phyloP scores from a whole-genome alignment of 2,329 filamentous ascomycete species.

The Colletotrichum spaethianum region DNA sequence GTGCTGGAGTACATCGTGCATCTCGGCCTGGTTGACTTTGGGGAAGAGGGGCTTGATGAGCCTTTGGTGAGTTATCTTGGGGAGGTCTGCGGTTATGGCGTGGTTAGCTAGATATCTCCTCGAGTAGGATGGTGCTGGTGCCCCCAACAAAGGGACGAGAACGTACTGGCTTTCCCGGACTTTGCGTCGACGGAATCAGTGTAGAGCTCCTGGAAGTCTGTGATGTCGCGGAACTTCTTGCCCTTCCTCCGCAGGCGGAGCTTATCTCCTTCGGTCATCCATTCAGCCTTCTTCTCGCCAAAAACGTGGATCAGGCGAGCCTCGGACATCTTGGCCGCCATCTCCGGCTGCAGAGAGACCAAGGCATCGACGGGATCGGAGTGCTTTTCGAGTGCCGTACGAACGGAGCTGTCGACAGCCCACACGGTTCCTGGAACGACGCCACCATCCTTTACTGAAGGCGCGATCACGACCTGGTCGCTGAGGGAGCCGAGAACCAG shows the following conservation, averaged over 20 bases:
- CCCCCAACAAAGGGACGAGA: neutral
- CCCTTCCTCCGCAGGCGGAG: slow-evolving; percentile 76
- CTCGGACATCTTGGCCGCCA: slow-evolving; percentile 51
- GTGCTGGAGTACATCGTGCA: slow-evolving; percentile 74
- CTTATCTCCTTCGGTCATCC: slow-evolving; percentile 82
- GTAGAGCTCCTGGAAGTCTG: slow-evolving; percentile 69
- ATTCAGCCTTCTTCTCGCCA: slow-evolving; percentile 72
- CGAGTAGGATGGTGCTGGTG: accelerated
- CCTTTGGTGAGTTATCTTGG: slow-evolving; percentile 62
- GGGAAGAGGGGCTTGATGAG: slow-evolving; percentile 70
- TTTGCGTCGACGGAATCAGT: slow-evolving; percentile 43
- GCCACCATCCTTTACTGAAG: neutral
- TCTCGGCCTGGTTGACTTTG: slow-evolving; percentile 73
- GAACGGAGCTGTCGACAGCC: slow-evolving; percentile 37
- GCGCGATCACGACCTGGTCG: slow-evolving; percentile 28
- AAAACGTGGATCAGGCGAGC: slow-evolving; percentile 74
- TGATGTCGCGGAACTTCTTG: slow-evolving; percentile 82
- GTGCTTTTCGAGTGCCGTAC: slow-evolving; percentile 45
- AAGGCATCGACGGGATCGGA: slow-evolving; percentile 50
- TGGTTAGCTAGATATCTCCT: neutral
- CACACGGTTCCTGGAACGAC: neutral
- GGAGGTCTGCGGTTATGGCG: slow-evolving; percentile 47
- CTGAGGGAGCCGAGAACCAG: slow-evolving; percentile 10
- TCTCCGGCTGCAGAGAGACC: slow-evolving; percentile 46
- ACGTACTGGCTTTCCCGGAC: slow-evolving; percentile 51